Percentiles rank a stretch among this genome's conserved stretches.
Evolutionary conservation across 495 filamentous ascomycete species (phyloP).

Genomic region (Neurospora africana): DNA sequence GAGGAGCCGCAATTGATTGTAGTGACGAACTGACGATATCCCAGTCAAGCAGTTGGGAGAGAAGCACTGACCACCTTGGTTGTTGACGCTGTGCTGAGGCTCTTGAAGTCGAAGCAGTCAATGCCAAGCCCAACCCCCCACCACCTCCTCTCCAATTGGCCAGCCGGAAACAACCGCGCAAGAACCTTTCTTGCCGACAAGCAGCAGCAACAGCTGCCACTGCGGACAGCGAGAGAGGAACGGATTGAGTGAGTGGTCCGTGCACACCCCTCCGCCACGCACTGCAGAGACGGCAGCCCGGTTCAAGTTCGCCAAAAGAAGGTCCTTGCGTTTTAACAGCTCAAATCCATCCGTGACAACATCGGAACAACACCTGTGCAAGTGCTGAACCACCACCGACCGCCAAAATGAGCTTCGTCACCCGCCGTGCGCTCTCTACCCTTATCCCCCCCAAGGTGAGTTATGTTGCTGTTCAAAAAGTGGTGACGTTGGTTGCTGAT

Average conservation of each 20-base stretch:
- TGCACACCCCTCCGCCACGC: constrained; percentile 7
- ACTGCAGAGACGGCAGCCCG: background rate
- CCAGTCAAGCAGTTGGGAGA: background rate
- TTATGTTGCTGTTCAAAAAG: background rate
- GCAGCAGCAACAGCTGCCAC: too few species aligned
- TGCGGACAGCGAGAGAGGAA: too few species aligned
- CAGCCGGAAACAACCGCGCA: constrained; percentile 22
- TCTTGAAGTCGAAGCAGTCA: constrained; percentile 3
- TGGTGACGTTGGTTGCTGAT: constrained; percentile 19
- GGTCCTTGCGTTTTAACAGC: constrained; percentile 6
- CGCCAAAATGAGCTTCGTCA: constrained; percentile 81
- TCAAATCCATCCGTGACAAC: constrained; percentile 14
- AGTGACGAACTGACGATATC: constrained; percentile 2
- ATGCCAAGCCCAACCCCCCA: constrained; percentile 7
- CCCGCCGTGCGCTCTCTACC: constrained; percentile 85
- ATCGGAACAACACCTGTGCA: constrained; percentile 10
- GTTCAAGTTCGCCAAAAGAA: constrained; percentile 1
- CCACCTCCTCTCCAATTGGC: constrained; percentile 10
- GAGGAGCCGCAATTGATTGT: constrained; percentile 1
- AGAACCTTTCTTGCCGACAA: constrained; percentile 21
- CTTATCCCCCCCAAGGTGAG: constrained; percentile 95
- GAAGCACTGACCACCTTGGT: background rate
- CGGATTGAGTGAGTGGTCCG: too few species aligned
- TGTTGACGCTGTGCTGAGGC: constrained; percentile 8
- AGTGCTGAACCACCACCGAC: constrained; percentile 15